phyloP scores from a whole-genome alignment of 441 rosid genomes.

The Populus trichocarpa region DNA sequence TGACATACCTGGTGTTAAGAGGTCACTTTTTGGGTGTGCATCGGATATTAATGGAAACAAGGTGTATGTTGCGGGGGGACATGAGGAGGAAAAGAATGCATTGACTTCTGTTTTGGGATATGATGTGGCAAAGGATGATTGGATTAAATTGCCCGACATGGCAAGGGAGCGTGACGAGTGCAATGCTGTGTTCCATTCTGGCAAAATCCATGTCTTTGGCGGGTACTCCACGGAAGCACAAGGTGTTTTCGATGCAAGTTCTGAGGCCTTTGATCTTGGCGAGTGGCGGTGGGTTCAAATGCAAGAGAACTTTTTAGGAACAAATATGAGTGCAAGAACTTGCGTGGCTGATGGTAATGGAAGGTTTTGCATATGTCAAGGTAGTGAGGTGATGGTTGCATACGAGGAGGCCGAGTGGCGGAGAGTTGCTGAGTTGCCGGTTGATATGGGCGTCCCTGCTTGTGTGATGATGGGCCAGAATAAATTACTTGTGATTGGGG shows the following conservation, averaged over 20 bases:
- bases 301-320: conserved; percentile 26
- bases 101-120: conserved; percentile 47
- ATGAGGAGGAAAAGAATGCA: conserved; percentile 59
- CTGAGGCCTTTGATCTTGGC: conserved; percentile 36
- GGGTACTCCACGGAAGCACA: conserved; percentile 62
- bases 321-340: conserved; percentile 28
- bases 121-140: conserved; percentile 51
- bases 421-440: conserved; percentile 37
- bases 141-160: conserved; percentile 63
- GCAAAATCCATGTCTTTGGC: conserved; percentile 59
- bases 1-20: conserved; percentile 52
- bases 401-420: conserved; percentile 35
- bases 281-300: conserved; percentile 34
- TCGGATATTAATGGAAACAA: conserved; percentile 45
- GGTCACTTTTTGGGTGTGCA: conserved; percentile 58
- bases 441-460: conserved; percentile 30
- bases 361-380: conserved; percentile 32
- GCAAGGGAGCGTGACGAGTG: conserved; percentile 64
- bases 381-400: conserved; percentile 35
- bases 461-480: conserved; percentile 34
- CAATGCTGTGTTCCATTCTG: conserved; percentile 44
- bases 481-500: conserved; percentile 56
- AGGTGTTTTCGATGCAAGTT: conserved; percentile 46
- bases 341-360: conserved; percentile 23
- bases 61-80: conserved; percentile 74